Percentiles rank a stretch among this genome's conserved stretches.
These are phyloP conservation scores for Melaleuca alternifolia DNA, from an alignment of 345 rosid species.

Conservation along the genomic window DNA sequence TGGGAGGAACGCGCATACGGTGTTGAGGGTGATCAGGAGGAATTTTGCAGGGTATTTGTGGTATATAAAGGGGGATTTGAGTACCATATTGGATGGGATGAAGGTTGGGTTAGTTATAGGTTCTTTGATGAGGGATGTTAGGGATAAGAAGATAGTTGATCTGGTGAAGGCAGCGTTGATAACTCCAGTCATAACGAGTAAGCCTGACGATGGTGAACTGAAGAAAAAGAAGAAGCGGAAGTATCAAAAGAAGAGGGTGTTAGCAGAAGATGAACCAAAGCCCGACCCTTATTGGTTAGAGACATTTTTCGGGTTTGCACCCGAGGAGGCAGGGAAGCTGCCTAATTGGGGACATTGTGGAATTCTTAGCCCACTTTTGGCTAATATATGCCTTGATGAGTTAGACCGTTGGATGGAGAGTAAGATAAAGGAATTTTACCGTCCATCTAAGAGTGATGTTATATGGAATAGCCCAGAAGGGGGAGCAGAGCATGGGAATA, in stretches of 20 bases:
- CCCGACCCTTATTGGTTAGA: slow-evolving; percentile 99
- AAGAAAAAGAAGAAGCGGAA: slow-evolving; percentile 78
- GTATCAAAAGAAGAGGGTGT: slow-evolving; percentile 84
- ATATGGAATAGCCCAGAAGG: slow-evolving; percentile 94
- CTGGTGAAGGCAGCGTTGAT: slow-evolving; percentile 70
- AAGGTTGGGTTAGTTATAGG: slow-evolving; percentile 71
- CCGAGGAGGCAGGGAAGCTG: slow-evolving; percentile 86
- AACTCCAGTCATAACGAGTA: slow-evolving; percentile 67
- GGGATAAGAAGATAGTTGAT: slow-evolving; percentile 92
- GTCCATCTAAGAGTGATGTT: slow-evolving; percentile 84
- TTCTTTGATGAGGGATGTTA: slow-evolving; percentile 86
- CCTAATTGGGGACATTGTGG: slow-evolving; percentile 98
- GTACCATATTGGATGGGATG: slow-evolving; percentile 88
- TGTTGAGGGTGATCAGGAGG: slow-evolving; percentile 81
- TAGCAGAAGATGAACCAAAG: slow-evolving; percentile 97
- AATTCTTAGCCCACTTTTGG: slow-evolving; percentile 82
- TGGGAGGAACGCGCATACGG: slow-evolving; percentile 80
- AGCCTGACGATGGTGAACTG: slow-evolving; percentile 41
- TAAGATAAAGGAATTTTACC: slow-evolving; percentile 80
- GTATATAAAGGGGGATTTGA: slow-evolving; percentile 90
- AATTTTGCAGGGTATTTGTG: slow-evolving; percentile 87
- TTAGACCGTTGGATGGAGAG: slow-evolving; percentile 81
- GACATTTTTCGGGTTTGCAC: slow-evolving; percentile 90
- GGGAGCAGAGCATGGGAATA: slow-evolving; percentile 86
- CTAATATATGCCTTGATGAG: slow-evolving; percentile 87